Evolutionary conservation across 768 basidiomycete genomes (phyloP).

Genomic region (Stropharia rugosoannulata): DNA sequence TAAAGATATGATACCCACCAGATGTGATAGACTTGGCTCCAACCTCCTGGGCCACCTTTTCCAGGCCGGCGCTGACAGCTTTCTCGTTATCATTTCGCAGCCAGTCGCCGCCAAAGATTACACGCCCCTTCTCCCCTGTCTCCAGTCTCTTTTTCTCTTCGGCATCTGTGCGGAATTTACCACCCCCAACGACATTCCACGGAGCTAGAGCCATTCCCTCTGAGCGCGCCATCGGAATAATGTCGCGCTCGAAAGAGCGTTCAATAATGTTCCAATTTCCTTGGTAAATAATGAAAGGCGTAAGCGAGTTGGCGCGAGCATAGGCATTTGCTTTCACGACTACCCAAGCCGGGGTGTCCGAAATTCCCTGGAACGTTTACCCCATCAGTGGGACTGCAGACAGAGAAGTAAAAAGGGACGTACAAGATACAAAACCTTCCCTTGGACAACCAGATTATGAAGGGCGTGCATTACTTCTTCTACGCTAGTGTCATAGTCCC

Average conservation of each 20-base stretch:
- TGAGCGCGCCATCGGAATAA: slow-evolving; percentile 44
- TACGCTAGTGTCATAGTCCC: slow-evolving; percentile 52
- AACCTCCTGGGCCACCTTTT: slow-evolving; percentile 49
- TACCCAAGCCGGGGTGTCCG: slow-evolving; percentile 48
- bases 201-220: slow-evolving; percentile 40
- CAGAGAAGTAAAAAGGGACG: background rate
- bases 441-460: slow-evolving; percentile 46
- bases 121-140: slow-evolving; percentile 40
- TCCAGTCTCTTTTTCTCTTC: slow-evolving; percentile 26
- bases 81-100: slow-evolving; percentile 44
- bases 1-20: slow-evolving; percentile 28
- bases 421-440: slow-evolving; percentile 52
- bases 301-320: slow-evolving; percentile 44
- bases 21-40: slow-evolving; percentile 47
- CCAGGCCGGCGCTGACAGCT: slow-evolving; percentile 41
- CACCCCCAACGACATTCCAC: slow-evolving; percentile 31
- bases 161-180: slow-evolving; percentile 57
- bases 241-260: slow-evolving; percentile 52
- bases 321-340: slow-evolving; percentile 50
- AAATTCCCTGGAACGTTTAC: slow-evolving; percentile 28
- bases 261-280: slow-evolving; percentile 42
- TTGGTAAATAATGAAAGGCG: slow-evolving; percentile 56
- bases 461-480: slow-evolving; percentile 59
- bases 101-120: slow-evolving; percentile 32
- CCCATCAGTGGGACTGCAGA: background rate